Percentiles rank a stretch among this genome's conserved stretches.
Conservation (phyloP, 1,284 basidiomycete genomes). For the Cryptococcus sp. region DNA sequence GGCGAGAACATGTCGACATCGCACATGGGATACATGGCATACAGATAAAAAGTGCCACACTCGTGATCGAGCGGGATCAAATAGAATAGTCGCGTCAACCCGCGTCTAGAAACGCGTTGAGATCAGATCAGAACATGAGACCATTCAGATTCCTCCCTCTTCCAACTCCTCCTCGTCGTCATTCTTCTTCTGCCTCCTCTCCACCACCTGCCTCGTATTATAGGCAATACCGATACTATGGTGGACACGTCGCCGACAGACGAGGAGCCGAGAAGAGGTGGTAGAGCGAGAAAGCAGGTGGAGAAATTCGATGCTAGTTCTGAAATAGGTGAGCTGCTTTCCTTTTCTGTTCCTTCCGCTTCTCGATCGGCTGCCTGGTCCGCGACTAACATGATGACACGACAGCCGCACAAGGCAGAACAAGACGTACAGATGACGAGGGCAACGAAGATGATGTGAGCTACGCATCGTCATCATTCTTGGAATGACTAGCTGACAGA, state of each 20-base stretch:
- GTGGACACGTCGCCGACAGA: constrained; percentile 24
- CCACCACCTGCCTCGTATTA: constrained; percentile 5
- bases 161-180: constrained; percentile 1
- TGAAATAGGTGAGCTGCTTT: constrained; percentile 17
- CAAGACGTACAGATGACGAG: constrained; percentile 16
- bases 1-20: neutral
- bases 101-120: neutral
- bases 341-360: neutral
- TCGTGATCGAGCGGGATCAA: neutral
- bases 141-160: no score
- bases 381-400: neutral
- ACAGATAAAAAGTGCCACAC: no score
- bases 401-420: constrained; percentile 17
- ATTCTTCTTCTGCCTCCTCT: neutral
- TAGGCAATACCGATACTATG: neutral
- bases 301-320: constrained; percentile 34
- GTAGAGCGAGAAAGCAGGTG: constrained; percentile 38
- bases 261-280: constrained; percentile 41
- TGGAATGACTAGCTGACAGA: constrained; percentile 2
- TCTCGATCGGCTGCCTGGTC: no score
- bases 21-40: no score
- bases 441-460: constrained; percentile 24
- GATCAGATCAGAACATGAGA: neutral
- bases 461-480: neutral
- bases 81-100: constrained; percentile 19